Percentiles rank a stretch among this genome's conserved stretches.
phyloP scores from a whole-genome alignment of 352 stramenopile species.

The Globisporangium perplexum region DNA sequence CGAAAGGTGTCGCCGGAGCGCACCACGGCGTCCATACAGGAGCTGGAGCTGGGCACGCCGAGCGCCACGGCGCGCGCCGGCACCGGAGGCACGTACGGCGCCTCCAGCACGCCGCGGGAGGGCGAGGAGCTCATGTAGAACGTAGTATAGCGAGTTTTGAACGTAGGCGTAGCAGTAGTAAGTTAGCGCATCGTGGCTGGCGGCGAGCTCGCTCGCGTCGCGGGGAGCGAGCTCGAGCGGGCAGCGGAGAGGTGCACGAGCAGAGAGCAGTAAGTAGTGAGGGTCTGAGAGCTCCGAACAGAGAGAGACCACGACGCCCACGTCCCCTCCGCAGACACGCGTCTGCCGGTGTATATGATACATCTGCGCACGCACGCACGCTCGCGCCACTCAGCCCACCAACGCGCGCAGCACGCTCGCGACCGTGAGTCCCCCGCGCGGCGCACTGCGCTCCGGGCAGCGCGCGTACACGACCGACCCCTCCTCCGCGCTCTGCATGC shows the following conservation, averaged over 20 bases:
- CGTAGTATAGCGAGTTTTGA: not conserved
- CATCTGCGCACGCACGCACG: not conserved
- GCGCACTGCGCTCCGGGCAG: constrained; percentile 9
- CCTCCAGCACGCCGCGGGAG: constrained; percentile 5
- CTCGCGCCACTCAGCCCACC: not conserved
- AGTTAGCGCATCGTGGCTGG: not conserved
- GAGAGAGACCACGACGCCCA: not conserved
- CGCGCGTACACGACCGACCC: constrained; percentile 18
- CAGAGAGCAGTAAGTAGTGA: not conserved
- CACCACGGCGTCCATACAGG: constrained; percentile 5
- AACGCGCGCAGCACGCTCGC: constrained; percentile 2
- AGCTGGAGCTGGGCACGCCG: constrained; percentile 24
- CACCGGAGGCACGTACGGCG: not conserved
- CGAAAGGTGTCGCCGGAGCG: constrained; percentile 3
- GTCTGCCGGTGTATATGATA: constrained; percentile 1
- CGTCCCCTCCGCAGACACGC: not conserved
- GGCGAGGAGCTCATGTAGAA: constrained; percentile 2
- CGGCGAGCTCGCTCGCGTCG: not conserved
- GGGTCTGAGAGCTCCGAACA: not conserved
- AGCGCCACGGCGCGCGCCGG: constrained; percentile 7
- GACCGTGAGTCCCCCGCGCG: constrained; percentile 2
- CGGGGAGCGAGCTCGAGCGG: not conserved
- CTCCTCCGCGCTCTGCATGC: constrained; percentile 14
- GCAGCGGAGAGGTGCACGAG: not conserved
- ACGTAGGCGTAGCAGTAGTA: not conserved